phyloP scores from a whole-genome alignment of 75 land plant genomes.

The Larix kaempferi region DNA sequence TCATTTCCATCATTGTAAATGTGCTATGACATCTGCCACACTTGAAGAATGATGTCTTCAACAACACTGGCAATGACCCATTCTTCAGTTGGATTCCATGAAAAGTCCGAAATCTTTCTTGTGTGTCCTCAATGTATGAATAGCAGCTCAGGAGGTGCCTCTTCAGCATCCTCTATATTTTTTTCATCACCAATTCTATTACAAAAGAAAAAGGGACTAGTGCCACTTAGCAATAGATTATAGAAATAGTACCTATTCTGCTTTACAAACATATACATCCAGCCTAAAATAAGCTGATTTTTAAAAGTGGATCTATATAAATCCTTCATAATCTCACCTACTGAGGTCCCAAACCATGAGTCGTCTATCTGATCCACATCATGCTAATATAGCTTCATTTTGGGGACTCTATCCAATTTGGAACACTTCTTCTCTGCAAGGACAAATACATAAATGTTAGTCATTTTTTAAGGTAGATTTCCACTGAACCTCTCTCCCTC shows the following conservation, averaged over 20 bases:
- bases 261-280: no score
- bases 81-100: conserved; percentile 63
- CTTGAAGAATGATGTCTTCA: conserved; percentile 77
- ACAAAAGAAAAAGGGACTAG: background rate
- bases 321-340: conserved; percentile 38
- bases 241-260: no score
- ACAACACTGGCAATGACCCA: conserved; percentile 83
- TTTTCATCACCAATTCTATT: conserved; percentile 81
- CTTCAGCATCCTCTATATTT: conserved; percentile 71
- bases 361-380: conserved; percentile 78
- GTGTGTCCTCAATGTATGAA: conserved; percentile 86
- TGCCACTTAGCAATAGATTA: no score
- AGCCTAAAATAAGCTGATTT: no score
- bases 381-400: no score
- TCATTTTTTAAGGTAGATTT: no score
- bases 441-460: no score
- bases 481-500: no score
- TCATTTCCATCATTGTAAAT: conserved; percentile 58
- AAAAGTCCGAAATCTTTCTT: conserved; percentile 78
- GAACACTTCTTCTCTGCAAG: conserved; percentile 57
- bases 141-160: conserved; percentile 85
- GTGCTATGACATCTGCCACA: conserved; percentile 79
- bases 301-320: no score
- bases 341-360: conserved; percentile 98
- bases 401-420: no score